phyloP scores from a whole-genome alignment of 2,329 filamentous ascomycete genomes.

The Sporothrix pallida region DNA sequence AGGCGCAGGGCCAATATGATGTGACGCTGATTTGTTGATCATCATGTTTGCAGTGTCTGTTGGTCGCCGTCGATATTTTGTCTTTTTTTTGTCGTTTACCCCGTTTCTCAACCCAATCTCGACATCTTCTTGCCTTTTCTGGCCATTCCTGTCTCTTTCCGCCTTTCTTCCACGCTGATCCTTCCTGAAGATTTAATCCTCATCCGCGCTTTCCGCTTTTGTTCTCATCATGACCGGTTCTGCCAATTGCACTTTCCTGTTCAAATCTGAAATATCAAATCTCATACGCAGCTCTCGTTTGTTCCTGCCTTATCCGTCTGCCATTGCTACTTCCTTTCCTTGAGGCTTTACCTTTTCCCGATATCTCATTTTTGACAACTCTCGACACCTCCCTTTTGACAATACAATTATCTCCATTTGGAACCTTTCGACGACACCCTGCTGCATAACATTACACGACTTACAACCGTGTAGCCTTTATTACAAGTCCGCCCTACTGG shows the following conservation, averaged over 20 bases:
- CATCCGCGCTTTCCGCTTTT: constrained; percentile 22
- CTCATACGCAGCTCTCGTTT: neutral
- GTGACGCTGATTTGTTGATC: neutral
- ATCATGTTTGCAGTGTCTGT: neutral
- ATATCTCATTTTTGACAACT: neutral
- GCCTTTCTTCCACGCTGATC: neutral
- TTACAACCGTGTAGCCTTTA: neutral
- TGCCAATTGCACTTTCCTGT: neutral
- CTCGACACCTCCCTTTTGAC: neutral
- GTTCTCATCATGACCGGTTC: neutral
- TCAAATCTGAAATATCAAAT: neutral
- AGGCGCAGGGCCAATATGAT: constrained; percentile 3
- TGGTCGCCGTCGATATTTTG: neutral
- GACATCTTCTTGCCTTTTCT: neutral
- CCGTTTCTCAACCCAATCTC: neutral
- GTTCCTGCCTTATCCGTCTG: neutral
- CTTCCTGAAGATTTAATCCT: neutral
- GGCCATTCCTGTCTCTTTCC: neutral
- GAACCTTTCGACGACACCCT: neutral
- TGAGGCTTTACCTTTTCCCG: neutral
- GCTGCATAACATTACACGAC: neutral
- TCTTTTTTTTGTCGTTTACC: neutral
- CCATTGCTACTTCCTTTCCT: neutral
- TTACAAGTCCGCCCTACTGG: neutral
- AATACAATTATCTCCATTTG: neutral